These are phyloP conservation scores for Bertia moriformis DNA, from an alignment of 2,329 filamentous ascomycete species.

Conservation along the genomic window DNA sequence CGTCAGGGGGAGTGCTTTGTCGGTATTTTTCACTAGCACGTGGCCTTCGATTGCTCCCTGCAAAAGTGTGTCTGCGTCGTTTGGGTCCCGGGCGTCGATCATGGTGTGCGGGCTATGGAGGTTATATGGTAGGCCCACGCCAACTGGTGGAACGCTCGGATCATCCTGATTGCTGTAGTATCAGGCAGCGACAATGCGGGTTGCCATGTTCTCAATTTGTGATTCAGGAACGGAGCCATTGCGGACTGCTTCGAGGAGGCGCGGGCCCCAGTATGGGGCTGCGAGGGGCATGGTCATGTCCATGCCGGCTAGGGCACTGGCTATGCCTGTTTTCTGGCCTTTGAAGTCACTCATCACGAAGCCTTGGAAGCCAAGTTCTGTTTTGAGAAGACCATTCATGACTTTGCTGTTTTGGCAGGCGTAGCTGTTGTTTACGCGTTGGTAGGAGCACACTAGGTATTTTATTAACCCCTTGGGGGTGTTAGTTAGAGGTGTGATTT, in stretches of 20 bases:
- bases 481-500: neutral
- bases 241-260: constrained; percentile 41
- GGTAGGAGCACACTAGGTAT: constrained; percentile 12
- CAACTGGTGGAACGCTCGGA: constrained; percentile 34
- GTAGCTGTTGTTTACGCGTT: constrained; percentile 26
- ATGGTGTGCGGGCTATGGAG: constrained; percentile 31
- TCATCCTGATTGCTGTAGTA: constrained; percentile 28
- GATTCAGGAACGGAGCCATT: constrained; percentile 41
- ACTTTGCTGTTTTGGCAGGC: constrained; percentile 26
- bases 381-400: constrained; percentile 27
- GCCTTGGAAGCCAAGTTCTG: constrained; percentile 29
- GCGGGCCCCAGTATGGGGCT: constrained; percentile 20
- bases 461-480: neutral
- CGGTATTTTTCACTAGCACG: constrained; percentile 47
- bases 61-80: constrained; percentile 29
- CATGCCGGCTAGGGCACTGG: neutral
- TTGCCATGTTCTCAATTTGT: constrained; percentile 48
- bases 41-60: constrained; percentile 48
- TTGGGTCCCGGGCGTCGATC: constrained; percentile 37
- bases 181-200: constrained; percentile 33
- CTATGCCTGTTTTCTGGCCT: constrained; percentile 12
- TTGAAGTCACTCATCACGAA: constrained; percentile 23
- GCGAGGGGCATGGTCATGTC: constrained; percentile 7
- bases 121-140: no score
- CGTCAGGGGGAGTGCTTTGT: constrained; percentile 36